These are phyloP conservation scores for Hamigera avellanea DNA, from an alignment of 495 filamentous ascomycete genomes.

Conservation along the genomic window DNA sequence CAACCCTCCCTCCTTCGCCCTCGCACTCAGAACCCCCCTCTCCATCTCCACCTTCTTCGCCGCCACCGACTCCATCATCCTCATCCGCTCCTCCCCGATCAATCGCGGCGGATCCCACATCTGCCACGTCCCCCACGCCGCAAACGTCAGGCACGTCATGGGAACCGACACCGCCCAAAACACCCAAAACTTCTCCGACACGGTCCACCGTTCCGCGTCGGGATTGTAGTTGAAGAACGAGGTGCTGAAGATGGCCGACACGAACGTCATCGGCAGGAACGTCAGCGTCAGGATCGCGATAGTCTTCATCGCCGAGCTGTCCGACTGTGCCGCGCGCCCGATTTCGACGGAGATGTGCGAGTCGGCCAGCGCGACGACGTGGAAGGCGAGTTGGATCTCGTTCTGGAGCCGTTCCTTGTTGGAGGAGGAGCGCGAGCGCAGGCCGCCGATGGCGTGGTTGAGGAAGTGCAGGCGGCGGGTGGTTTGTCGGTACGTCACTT, in stretches of 20 bases:
- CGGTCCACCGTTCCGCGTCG: slow-evolving; percentile 8
- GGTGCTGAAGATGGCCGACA: slow-evolving; percentile 26
- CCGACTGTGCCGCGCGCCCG: slow-evolving; percentile 19
- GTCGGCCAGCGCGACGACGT: slow-evolving; percentile 28
- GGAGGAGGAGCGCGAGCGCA: slow-evolving; percentile 23
- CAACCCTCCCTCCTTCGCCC: no score
- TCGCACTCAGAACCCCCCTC: no score
- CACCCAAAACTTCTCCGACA: slow-evolving; percentile 24
- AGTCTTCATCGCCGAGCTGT: slow-evolving; percentile 25
- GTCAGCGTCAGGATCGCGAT: slow-evolving; percentile 22
- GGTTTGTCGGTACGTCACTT: no score
- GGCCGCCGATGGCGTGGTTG: slow-evolving; percentile 23
- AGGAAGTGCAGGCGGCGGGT: slow-evolving; percentile 17
- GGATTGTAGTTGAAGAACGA: slow-evolving; percentile 21
- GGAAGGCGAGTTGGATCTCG: slow-evolving; percentile 30
- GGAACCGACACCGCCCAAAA: slow-evolving; percentile 24
- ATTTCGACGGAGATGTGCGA: slow-evolving; percentile 20
- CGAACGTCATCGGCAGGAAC: slow-evolving; percentile 28
- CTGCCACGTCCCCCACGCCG: slow-evolving; percentile 16
- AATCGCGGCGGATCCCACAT: slow-evolving; percentile 3
- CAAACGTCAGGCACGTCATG: slow-evolving; percentile 12
- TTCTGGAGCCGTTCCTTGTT: slow-evolving; percentile 30
- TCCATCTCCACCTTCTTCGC: no score
- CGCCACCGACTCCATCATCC: no score
- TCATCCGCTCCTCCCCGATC: background rate